Percentiles rank a stretch among this genome's conserved stretches.
Conservation (phyloP, 495 filamentous ascomycete species). For the Recurvomyces mirabilis region DNA sequence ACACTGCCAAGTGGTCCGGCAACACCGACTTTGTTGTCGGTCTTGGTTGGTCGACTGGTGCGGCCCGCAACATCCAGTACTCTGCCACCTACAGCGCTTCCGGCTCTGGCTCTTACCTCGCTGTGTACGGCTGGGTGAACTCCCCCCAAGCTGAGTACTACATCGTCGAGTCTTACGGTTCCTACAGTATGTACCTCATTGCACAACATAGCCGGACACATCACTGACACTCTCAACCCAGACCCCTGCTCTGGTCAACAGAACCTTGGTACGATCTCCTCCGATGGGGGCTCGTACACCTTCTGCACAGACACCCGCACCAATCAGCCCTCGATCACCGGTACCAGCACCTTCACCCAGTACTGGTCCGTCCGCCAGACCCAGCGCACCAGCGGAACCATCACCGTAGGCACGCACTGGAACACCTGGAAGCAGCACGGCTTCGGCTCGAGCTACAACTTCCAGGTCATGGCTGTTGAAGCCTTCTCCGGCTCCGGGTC, state of each 20-base stretch:
- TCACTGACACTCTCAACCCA: too few species aligned
- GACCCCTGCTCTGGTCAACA: slow-evolving; percentile 38
- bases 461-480: slow-evolving; percentile 11
- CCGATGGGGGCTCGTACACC: slow-evolving; percentile 53
- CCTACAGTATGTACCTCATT: slow-evolving; percentile 33
- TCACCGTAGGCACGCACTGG: slow-evolving; percentile 49
- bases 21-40: slow-evolving; percentile 13
- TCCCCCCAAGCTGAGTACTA: slow-evolving; percentile 53
- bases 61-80: slow-evolving; percentile 30
- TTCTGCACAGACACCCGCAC: slow-evolving; percentile 47
- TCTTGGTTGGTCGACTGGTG: slow-evolving; percentile 4
- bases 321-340: slow-evolving; percentile 48
- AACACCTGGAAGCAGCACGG: slow-evolving; percentile 45
- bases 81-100: slow-evolving; percentile 40
- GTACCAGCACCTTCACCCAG: slow-evolving; percentile 46
- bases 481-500: not conserved
- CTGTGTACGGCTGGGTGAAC: slow-evolving; percentile 50
- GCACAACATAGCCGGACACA: too few species aligned
- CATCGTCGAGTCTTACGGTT: slow-evolving; percentile 44
- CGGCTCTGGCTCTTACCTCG: slow-evolving; percentile 41
- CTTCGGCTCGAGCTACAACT: slow-evolving; percentile 34
- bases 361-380: slow-evolving; percentile 44
- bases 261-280: slow-evolving; percentile 44
- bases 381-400: slow-evolving; percentile 39
- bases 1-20: slow-evolving; percentile 10